Base-by-base conservation (phyloP, 2,329 filamentous ascomycete species). In the Aureobasidium namibiae region DNA sequence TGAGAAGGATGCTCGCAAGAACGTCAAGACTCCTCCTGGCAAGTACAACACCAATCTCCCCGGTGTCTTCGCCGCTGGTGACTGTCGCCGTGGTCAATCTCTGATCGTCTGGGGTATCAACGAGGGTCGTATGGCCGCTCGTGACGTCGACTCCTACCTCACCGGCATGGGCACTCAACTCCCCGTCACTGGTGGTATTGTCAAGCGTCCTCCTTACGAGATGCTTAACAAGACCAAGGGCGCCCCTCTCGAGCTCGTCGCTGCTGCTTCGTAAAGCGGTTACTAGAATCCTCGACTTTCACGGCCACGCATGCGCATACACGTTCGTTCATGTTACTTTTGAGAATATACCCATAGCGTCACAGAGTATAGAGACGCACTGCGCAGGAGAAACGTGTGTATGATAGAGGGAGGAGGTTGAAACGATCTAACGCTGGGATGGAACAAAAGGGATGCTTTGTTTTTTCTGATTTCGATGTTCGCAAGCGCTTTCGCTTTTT, bases 81-180 rank as follows among this genome's bases (percentile, higher is more conserved):
- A 97, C 75, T 96, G 92, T 75, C 88, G 92, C 62, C 88, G 92
- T 70, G 92, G 92, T 60, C 92, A 97, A 77, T 95, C 90, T 59
- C 80, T 97, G 61, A 96, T 97, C 75, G 92, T 97, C 65, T 97
- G 92, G 90, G 92, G 92, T 72, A 97, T 97, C 80, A 97, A 97
- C 72, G 92, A 97, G 77, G 92, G 92, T 68, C 89, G 92, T 67
- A 89, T 94, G 78, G 87, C 88, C 67, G 92, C 92, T 68, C 88
- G 92, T 63, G 92, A 97, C 74, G 88, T 96, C 60, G 92, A 97
- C 73, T 75, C 90, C 56, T 96, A 84, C 80, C 86, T 97, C 45
- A 89, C 89, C 74, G 83, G 87, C 63, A 82, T 77, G 57, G 79
- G 84, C 70, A 92, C 89, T 61, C 83, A 82, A 69, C 82, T 97